Evolutionary conservation across 176 grass and related monocot genomes (phyloP).

Genomic region (Oryza glumipatula): DNA sequence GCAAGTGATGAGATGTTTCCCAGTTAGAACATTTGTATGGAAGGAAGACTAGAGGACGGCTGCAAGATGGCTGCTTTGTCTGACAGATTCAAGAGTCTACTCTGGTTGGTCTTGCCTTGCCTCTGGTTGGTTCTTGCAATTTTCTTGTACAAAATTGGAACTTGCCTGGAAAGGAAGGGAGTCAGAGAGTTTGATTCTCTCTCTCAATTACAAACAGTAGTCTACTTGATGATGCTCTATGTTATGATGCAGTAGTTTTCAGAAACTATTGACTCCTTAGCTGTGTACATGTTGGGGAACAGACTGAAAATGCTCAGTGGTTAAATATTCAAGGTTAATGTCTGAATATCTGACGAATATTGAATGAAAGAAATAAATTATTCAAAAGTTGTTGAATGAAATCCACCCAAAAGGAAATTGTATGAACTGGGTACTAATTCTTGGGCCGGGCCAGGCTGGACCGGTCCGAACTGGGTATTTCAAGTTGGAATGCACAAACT

Average conservation of each 20-base stretch:
- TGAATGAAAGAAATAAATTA: neutral
- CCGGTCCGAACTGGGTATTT: neutral
- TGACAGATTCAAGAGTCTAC: constrained; percentile 27
- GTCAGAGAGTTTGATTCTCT: neutral
- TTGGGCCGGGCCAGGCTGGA: neutral
- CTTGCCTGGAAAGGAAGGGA: constrained; percentile 44
- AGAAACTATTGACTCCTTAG: neutral
- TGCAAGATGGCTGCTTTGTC: constrained; percentile 26
- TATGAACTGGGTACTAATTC: neutral
- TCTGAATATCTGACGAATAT: neutral
- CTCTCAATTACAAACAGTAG: neutral
- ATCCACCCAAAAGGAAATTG: neutral
- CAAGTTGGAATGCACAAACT: too few species aligned
- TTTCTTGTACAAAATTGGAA: constrained; percentile 25
- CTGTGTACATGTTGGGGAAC: neutral
- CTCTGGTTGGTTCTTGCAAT: constrained; percentile 29
- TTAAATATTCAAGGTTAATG: neutral
- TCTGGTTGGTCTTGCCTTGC: constrained; percentile 12
- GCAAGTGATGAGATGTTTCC: constrained; percentile 51
- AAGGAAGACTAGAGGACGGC: constrained; percentile 10
- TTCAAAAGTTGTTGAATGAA: neutral
- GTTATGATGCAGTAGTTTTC: neutral
- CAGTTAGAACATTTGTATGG: constrained; percentile 6
- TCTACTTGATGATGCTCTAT: neutral
- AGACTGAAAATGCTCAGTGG: neutral